phyloP scores from a whole-genome alignment of 352 stramenopile species.

The Pythium monospermum region DNA sequence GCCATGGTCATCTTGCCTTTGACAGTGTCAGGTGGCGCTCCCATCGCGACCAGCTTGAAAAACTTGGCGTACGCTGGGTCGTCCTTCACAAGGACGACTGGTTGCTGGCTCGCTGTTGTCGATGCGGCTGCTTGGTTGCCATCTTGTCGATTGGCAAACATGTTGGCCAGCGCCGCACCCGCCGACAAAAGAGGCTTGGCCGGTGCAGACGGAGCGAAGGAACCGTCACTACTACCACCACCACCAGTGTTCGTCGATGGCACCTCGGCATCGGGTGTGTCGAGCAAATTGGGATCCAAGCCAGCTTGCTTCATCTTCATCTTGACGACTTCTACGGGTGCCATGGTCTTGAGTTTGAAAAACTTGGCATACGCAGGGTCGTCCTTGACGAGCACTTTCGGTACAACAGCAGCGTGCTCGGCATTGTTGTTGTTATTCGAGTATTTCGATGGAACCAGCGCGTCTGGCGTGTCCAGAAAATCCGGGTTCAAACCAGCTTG shows the following conservation, averaged over 20 bases:
- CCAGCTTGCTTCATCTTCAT: constrained; percentile 54
- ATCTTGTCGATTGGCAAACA: constrained; percentile 18
- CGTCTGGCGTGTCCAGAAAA: constrained; percentile 59
- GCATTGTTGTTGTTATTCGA: constrained; percentile 11
- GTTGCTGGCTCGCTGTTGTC: constrained; percentile 4
- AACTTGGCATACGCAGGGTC: constrained; percentile 60
- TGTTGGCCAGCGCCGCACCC: constrained; percentile 9
- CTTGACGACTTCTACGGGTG: constrained; percentile 46
- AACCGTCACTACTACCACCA: neutral
- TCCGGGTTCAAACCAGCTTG: constrained; percentile 84
- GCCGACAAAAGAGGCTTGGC: constrained; percentile 11
- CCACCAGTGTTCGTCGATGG: constrained; percentile 8
- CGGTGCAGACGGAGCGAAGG: constrained; percentile 10
- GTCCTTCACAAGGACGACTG: constrained; percentile 48
- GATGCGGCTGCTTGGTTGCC: neutral
- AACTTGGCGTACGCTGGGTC: constrained; percentile 65
- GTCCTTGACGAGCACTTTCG: constrained; percentile 49
- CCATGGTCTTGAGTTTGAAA: constrained; percentile 70
- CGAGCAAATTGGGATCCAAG: constrained; percentile 50
- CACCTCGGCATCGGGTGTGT: constrained; percentile 57
- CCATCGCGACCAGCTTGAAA: constrained; percentile 69
- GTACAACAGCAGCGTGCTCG: constrained; percentile 6
- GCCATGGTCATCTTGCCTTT: constrained; percentile 70
- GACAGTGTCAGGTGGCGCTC: constrained; percentile 44
- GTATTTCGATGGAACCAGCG: constrained; percentile 24